These are phyloP conservation scores for Balansia obtecta DNA, from an alignment of 2,329 filamentous ascomycete species.

Conservation along the genomic window DNA sequence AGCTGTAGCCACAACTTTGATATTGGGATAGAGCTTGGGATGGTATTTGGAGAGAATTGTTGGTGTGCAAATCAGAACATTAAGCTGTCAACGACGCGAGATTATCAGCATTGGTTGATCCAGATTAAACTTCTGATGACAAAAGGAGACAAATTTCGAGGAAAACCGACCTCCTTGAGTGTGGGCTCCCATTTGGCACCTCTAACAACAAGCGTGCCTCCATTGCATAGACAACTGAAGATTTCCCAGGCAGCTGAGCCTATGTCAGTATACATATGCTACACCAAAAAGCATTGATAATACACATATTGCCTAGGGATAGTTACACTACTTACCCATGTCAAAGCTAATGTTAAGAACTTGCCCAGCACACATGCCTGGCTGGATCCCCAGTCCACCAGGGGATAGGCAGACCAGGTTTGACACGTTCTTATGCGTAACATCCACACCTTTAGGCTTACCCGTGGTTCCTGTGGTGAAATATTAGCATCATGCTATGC, in stretches of 20 bases:
- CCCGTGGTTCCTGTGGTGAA: conserved; percentile 34
- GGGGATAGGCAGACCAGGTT: conserved; percentile 40
- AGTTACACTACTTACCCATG: conserved; percentile 35
- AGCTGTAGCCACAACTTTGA: conserved; percentile 40
- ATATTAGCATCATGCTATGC: conserved; percentile 1
- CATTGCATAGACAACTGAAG: conserved; percentile 43
- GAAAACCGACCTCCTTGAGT: conserved; percentile 27
- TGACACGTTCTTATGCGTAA: conserved; percentile 40
- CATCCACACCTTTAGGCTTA: conserved; percentile 45
- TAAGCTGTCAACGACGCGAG: conserved; percentile 22
- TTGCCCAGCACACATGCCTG: conserved; percentile 40
- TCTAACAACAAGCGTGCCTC: conserved; percentile 41
- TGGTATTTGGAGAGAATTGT: conserved; percentile 39
- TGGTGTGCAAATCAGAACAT: conserved; percentile 43
- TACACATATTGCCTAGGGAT: background rate
- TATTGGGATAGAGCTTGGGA: conserved; percentile 33
- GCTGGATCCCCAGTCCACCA: conserved; percentile 35
- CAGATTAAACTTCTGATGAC: background rate
- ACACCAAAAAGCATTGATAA: background rate
- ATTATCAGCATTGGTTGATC: background rate
- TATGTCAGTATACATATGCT: conserved; percentile 6
- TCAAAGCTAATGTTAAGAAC: conserved; percentile 48
- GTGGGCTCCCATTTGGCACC: conserved; percentile 35
- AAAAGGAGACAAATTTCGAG: background rate
- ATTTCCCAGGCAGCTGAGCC: conserved; percentile 46